These are phyloP conservation scores for Fusarium chaquense DNA, from an alignment of 2,329 filamentous ascomycete species.

Conservation along the genomic window DNA sequence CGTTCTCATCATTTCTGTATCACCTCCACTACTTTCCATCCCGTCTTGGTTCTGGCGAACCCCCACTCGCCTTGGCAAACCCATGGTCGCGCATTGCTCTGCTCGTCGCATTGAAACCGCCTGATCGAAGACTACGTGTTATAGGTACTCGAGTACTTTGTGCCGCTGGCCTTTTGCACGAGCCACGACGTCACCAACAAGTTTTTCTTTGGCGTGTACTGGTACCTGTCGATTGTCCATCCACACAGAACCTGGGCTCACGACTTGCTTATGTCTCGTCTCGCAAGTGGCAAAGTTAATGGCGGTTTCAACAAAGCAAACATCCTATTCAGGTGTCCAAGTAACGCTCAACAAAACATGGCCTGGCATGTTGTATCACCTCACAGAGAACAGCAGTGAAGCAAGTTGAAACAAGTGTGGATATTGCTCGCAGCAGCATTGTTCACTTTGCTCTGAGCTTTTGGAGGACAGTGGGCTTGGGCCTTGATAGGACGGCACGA, in stretches of 20 bases:
- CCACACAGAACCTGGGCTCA: conserved; percentile 6
- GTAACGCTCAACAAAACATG: conserved; percentile 26
- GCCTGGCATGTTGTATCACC: conserved; percentile 37
- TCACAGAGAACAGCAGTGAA: conserved; percentile 29
- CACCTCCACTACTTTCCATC: neutral
- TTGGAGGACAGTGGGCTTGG: conserved; percentile 33
- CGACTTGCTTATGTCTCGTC: conserved; percentile 9
- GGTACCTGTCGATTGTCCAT: conserved; percentile 5
- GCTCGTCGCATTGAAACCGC: neutral
- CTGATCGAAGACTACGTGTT: conserved; percentile 1
- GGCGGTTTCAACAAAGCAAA: conserved; percentile 24
- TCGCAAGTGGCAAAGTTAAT: conserved; percentile 1
- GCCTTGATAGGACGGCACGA: conserved; percentile 38
- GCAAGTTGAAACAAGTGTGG: conserved; percentile 45
- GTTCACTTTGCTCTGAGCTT: conserved; percentile 23
- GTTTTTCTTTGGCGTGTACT: conserved; percentile 8
- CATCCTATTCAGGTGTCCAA: conserved; percentile 20
- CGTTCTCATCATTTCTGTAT: neutral
- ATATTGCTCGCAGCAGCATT: conserved; percentile 34
- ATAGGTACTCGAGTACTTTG: neutral
- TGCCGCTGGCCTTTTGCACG: conserved; percentile 8
- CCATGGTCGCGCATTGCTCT: neutral
- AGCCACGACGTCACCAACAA: conserved; percentile 6
- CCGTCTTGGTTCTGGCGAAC: neutral
- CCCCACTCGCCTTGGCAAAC: neutral